phyloP scores from a whole-genome alignment of 2,329 filamentous ascomycete species.

The Ophiostoma sp. region DNA sequence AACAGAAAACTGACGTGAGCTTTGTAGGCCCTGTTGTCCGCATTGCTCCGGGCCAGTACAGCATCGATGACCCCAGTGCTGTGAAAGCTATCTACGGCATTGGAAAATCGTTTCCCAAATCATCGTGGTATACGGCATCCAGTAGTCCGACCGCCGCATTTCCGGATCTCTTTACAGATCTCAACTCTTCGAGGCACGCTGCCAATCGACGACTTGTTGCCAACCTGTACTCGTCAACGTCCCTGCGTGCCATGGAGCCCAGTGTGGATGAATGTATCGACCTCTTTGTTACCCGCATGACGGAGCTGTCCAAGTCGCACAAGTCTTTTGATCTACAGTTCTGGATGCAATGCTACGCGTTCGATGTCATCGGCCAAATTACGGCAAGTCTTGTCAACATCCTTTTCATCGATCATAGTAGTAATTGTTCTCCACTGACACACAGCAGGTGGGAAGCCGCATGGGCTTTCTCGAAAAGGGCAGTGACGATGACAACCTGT shows the following conservation, averaged over 20 bases:
- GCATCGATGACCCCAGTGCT: background rate
- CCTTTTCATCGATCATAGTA: no score
- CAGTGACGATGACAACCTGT: background rate
- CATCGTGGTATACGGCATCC: background rate
- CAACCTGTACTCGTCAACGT: background rate
- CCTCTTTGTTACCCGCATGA: background rate
- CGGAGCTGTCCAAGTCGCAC: background rate
- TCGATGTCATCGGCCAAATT: slow-evolving; percentile 17
- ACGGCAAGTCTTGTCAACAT: background rate
- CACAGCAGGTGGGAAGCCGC: background rate
- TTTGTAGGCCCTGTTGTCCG: background rate
- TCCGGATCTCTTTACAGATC: background rate
- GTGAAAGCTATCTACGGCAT: background rate
- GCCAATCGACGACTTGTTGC: background rate
- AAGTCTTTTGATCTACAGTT: background rate
- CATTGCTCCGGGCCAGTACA: background rate
- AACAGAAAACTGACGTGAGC: background rate
- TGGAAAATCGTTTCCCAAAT: background rate
- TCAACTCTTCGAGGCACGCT: background rate
- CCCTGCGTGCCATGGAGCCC: background rate
- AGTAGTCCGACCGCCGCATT: background rate
- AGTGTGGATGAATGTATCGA: background rate
- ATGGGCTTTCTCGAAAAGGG: background rate
- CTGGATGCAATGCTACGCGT: slow-evolving; percentile 12
- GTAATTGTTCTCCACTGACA: no score